Percentiles rank a stretch among this genome's conserved stretches.
These are phyloP conservation scores for Aspergillus sp. DNA, from an alignment of 2,329 filamentous ascomycete genomes.

Conservation along the genomic window DNA sequence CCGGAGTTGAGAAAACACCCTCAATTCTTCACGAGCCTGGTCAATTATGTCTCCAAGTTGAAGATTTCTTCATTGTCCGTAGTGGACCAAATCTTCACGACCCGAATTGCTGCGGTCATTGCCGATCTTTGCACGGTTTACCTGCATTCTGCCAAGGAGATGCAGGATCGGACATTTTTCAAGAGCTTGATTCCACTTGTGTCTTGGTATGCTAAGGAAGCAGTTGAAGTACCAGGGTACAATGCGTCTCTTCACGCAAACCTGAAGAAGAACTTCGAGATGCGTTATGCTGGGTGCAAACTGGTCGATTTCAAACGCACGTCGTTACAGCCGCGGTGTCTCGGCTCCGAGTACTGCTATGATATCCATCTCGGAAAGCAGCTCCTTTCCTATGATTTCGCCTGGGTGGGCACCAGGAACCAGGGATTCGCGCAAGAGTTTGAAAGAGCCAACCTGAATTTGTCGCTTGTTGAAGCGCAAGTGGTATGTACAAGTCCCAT, in stretches of 20 bases:
- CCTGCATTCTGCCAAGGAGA: conserved; percentile 78
- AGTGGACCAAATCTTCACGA: conserved; percentile 54
- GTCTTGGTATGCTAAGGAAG: conserved; percentile 75
- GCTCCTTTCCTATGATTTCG: conserved; percentile 72
- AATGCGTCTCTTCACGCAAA: conserved; percentile 85
- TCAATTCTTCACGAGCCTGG: conserved; percentile 68
- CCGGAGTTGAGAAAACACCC: conserved; percentile 72
- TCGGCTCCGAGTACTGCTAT: conserved; percentile 82
- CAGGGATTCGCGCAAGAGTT: conserved; percentile 81
- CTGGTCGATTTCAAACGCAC: conserved; percentile 81
- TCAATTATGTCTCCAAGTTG: conserved; percentile 64
- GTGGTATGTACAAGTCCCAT: conserved; percentile 55
- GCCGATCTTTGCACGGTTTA: conserved; percentile 90
- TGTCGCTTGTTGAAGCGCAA: conserved; percentile 90
- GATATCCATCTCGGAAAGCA: conserved; percentile 71
- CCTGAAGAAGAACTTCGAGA: conserved; percentile 78
- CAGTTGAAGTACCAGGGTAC: conserved; percentile 75
- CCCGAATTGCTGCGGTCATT: conserved; percentile 73
- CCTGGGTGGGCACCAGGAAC: conserved; percentile 66
- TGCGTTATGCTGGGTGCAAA: conserved; percentile 69
- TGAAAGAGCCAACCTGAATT: conserved; percentile 80
- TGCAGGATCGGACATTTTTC: conserved; percentile 65
- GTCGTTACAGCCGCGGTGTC: conserved; percentile 58
- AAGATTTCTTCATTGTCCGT: conserved; percentile 52
- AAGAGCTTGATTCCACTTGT: conserved; percentile 71